Evolutionary conservation across 1,139 yeast species (phyloP).

Genomic region (Zygosaccharomyces pseudobailii): DNA sequence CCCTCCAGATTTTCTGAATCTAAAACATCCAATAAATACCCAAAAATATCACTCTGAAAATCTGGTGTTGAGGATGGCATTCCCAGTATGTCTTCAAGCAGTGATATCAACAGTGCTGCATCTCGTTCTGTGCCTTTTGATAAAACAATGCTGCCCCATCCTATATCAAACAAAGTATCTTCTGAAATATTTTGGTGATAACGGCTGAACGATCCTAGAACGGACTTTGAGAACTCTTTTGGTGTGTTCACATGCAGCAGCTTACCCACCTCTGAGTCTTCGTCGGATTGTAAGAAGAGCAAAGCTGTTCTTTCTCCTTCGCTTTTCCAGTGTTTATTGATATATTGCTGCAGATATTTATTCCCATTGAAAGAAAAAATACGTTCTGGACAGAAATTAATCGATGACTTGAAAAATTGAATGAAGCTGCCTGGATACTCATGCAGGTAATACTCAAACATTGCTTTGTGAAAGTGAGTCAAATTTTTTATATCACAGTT

Average conservation of each 20-base stretch:
- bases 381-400: slow-evolving; percentile 43
- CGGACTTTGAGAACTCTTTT: slow-evolving; percentile 14
- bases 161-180: slow-evolving; percentile 33
- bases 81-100: slow-evolving; percentile 11
- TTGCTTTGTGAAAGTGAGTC: slow-evolving; percentile 44
- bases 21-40: slow-evolving; percentile 17
- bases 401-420: slow-evolving; percentile 47
- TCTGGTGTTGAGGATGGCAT: slow-evolving; percentile 12
- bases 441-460: slow-evolving; percentile 38
- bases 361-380: slow-evolving; percentile 43
- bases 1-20: slow-evolving; percentile 5
- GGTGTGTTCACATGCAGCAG: slow-evolving; percentile 21
- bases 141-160: slow-evolving; percentile 32
- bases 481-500: slow-evolving; percentile 52
- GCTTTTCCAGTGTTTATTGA: slow-evolving; percentile 39
- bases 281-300: slow-evolving; percentile 40
- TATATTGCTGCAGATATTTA: slow-evolving; percentile 46
- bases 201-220: slow-evolving; percentile 5
- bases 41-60: slow-evolving; percentile 28
- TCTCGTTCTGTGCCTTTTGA: slow-evolving; percentile 8
- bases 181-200: slow-evolving; percentile 6
- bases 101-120: slow-evolving; percentile 7
- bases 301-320: slow-evolving; percentile 41
- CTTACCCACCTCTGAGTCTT: slow-evolving; percentile 14
- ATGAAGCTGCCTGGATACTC: slow-evolving; percentile 39